phyloP scores from a whole-genome alignment of 805 yeast species.

The Yamadazyma endophytica region DNA sequence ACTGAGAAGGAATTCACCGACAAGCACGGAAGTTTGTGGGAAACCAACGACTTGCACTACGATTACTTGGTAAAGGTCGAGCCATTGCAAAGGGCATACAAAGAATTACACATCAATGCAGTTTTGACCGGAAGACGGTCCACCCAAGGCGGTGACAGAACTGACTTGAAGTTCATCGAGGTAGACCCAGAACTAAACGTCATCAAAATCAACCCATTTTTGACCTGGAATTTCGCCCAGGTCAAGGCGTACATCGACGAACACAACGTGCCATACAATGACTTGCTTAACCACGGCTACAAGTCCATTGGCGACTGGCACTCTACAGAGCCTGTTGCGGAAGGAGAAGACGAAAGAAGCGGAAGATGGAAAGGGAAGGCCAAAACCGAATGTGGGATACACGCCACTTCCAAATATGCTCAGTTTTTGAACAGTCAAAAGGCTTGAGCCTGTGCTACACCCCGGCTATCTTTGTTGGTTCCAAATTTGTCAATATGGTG shows the following conservation, averaged over 20 bases:
- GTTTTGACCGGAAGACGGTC: constrained; percentile 90
- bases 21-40: constrained; percentile 80
- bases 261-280: constrained; percentile 80
- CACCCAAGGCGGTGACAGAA: constrained; percentile 85
- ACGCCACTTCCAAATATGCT: constrained; percentile 71
- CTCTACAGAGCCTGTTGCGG: constrained; percentile 82
- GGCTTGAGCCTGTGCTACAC: no score
- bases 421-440: constrained; percentile 41
- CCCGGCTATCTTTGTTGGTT: no score
- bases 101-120: constrained; percentile 67
- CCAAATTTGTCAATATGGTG: no score
- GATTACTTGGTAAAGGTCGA: constrained; percentile 90
- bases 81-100: constrained; percentile 83
- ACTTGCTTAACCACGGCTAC: constrained; percentile 78
- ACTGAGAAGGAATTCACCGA: constrained; percentile 60
- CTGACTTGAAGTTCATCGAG: constrained; percentile 69
- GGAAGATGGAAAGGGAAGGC: constrained; percentile 94
- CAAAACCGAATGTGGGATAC: constrained; percentile 96
- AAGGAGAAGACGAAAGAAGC: constrained; percentile 93
- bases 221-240: constrained; percentile 72
- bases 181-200: constrained; percentile 65
- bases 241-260: constrained; percentile 67
- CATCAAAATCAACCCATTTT: constrained; percentile 84
- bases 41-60: constrained; percentile 70
- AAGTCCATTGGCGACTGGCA: constrained; percentile 95